Evolutionary conservation across 2,329 filamentous ascomycete genomes (phyloP).

Genomic region (Pseudocercospora cruenta): DNA sequence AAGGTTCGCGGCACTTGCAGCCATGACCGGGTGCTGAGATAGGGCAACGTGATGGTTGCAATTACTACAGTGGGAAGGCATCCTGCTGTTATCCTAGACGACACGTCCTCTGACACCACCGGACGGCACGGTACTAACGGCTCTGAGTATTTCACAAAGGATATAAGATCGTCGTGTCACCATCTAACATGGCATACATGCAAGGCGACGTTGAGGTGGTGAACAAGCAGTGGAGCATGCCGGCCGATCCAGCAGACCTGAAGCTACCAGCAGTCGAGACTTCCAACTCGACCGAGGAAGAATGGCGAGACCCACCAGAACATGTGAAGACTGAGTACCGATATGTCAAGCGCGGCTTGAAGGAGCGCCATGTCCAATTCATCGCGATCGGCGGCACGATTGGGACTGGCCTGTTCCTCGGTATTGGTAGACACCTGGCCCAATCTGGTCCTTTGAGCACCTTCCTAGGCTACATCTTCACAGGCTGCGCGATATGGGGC

Average conservation of each 20-base stretch:
- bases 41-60: background rate
- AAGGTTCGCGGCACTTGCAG: conserved; percentile 1
- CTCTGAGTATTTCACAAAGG: background rate
- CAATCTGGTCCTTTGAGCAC: conserved; percentile 39
- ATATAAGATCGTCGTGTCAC: background rate
- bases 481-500: conserved; percentile 3
- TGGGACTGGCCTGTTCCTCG: conserved; percentile 38
- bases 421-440: conserved; percentile 23
- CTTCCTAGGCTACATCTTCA: conserved; percentile 1
- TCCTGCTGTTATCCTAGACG: background rate
- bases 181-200: background rate
- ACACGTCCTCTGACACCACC: background rate
- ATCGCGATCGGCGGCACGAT: conserved; percentile 35
- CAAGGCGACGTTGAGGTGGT: background rate
- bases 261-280: background rate
- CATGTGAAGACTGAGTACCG: background rate
- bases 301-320: background rate
- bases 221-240: background rate
- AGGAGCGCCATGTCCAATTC: conserved; percentile 4
- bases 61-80: background rate
- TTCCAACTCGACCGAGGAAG: background rate
- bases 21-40: background rate
- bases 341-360: conserved; percentile 5
- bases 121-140: background rate
- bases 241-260: conserved; percentile 2